phyloP scores from a whole-genome alignment of 1,284 basidiomycete species.

The Hypsizygus ulmarius region DNA sequence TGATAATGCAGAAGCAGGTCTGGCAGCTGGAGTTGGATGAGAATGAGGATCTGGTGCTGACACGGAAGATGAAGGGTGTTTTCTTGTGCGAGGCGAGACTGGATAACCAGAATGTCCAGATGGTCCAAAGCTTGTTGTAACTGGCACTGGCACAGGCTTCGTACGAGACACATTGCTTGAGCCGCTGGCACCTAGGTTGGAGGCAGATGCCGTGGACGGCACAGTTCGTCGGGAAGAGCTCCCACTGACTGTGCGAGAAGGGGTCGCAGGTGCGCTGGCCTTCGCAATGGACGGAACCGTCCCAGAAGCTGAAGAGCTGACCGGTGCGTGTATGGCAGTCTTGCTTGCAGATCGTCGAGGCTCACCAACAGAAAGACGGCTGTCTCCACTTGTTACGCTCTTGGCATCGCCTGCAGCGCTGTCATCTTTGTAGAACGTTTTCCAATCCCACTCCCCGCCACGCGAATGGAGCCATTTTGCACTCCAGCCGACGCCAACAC shows the following conservation, averaged over 20 bases:
- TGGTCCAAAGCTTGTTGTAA: slow-evolving; percentile 30
- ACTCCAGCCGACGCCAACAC: slow-evolving; percentile 62
- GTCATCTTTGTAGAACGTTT: slow-evolving; percentile 48
- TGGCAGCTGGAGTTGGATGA: slow-evolving; percentile 65
- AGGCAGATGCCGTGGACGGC: not conserved
- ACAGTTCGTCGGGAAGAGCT: slow-evolving; percentile 13
- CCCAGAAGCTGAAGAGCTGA: slow-evolving; percentile 12
- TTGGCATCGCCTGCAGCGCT: slow-evolving; percentile 33
- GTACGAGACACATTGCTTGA: slow-evolving; percentile 27
- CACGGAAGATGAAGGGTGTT: slow-evolving; percentile 30
- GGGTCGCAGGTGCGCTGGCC: slow-evolving; percentile 17
- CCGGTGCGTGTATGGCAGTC: slow-evolving; percentile 24
- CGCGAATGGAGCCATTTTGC: slow-evolving; percentile 51
- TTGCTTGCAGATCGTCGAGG: slow-evolving; percentile 29
- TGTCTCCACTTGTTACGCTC: slow-evolving; percentile 46
- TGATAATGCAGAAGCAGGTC: slow-evolving; percentile 69
- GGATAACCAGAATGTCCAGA: slow-evolving; percentile 39
- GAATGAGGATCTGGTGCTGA: slow-evolving; percentile 65
- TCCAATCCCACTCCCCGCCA: slow-evolving; percentile 72
- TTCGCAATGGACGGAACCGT: slow-evolving; percentile 18
- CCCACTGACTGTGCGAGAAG: slow-evolving; percentile 20
- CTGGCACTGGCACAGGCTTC: slow-evolving; percentile 41
- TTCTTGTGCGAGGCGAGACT: slow-evolving; percentile 43
- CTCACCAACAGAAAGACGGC: slow-evolving; percentile 31
- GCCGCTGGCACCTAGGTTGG: not conserved